Evolutionary conservation across 2,329 filamentous ascomycete species (phyloP).

Genomic region (Botrytis galanthina): DNA sequence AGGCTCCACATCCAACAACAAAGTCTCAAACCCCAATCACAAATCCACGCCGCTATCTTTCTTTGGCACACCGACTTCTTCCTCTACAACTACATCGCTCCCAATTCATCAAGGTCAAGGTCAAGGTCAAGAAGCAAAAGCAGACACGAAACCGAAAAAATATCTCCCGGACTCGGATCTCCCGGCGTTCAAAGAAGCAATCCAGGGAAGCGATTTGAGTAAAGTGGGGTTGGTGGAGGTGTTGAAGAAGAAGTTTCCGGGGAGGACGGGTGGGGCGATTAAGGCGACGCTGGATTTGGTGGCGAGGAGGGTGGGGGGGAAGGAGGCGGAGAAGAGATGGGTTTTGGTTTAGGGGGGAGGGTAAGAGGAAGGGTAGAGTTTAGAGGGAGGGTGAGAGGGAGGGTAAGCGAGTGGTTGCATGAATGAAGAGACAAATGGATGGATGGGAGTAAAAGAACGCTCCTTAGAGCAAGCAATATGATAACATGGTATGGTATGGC

Average conservation of each 20-base stretch:
- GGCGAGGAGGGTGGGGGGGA: constrained; percentile 62
- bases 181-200: constrained; percentile 59
- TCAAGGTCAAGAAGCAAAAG: not conserved
- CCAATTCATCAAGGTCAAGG: not conserved
- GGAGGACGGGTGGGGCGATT: constrained; percentile 67
- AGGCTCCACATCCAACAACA: not conserved
- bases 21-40: not conserved
- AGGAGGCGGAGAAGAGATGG: constrained; percentile 38
- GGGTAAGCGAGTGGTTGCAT: not conserved
- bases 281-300: constrained; percentile 66
- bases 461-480: not conserved
- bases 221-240: constrained; percentile 74
- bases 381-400: not conserved
- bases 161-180: constrained; percentile 32
- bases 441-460: not conserved
- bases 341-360: constrained; percentile 21
- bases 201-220: constrained; percentile 69
- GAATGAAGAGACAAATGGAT: not conserved
- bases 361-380: no score
- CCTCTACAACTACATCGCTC: not conserved
- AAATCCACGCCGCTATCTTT: not conserved
- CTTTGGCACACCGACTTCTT: not conserved
- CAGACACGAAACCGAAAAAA: constrained; percentile 32
- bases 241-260: constrained; percentile 71
- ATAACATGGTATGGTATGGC: not conserved